phyloP scores from a whole-genome alignment of 768 basidiomycete species.

The Daedalea quercina region DNA sequence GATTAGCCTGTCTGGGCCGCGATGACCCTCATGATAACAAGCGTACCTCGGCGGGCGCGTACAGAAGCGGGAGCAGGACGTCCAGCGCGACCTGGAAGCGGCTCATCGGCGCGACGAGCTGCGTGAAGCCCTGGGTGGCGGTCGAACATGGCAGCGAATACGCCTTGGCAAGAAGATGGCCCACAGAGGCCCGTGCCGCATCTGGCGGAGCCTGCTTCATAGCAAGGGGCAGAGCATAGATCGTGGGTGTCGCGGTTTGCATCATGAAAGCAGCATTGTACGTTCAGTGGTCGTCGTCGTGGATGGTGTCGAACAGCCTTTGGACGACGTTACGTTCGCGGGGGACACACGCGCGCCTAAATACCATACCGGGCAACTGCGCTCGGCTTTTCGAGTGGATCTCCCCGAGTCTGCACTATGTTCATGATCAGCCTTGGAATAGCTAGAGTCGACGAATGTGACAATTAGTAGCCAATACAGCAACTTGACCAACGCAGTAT shows the following conservation, averaged over 20 bases:
- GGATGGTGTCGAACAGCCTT: background rate
- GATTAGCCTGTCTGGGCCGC: background rate
- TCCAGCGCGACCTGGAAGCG: slow-evolving; percentile 83
- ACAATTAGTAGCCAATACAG: no score
- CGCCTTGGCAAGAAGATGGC: slow-evolving; percentile 59
- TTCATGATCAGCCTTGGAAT: no score
- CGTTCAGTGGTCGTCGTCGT: slow-evolving; percentile 4
- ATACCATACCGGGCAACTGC: background rate
- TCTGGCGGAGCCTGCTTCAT: slow-evolving; percentile 27
- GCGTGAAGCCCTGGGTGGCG: slow-evolving; percentile 66
- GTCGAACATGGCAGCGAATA: slow-evolving; percentile 71
- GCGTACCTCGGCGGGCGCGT: slow-evolving; percentile 49
- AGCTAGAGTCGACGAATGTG: no score
- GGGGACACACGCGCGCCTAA: background rate
- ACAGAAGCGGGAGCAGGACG: slow-evolving; percentile 70
- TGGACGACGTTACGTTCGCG: background rate
- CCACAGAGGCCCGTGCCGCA: slow-evolving; percentile 56
- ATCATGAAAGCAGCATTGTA: slow-evolving; percentile 8
- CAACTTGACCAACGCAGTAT: no score
- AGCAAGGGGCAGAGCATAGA: slow-evolving; percentile 26
- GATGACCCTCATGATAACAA: background rate
- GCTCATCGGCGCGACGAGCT: slow-evolving; percentile 68
- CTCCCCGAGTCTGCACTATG: no score
- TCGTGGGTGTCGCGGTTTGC: slow-evolving; percentile 21
- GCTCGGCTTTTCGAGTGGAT: no score